Evolutionary conservation across 345 rosid species (phyloP).

Genomic region (Clarkia xantiana): DNA sequence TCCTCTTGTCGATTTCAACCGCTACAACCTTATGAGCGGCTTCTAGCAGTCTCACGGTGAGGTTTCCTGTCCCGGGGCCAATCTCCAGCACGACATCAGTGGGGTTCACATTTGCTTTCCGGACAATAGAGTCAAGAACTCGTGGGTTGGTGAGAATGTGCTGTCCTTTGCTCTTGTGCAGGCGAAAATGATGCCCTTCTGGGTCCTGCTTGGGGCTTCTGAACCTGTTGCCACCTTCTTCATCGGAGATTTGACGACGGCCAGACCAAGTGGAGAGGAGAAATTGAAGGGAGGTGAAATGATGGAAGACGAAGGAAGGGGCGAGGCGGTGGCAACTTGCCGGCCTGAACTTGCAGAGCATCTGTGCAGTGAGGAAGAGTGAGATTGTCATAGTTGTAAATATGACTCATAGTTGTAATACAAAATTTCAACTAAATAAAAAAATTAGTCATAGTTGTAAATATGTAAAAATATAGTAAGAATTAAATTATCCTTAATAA

Average conservation of each 20-base stretch:
- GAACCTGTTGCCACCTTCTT: conserved; percentile 1
- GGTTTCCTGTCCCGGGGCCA: conserved; percentile 90
- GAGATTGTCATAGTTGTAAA: no score
- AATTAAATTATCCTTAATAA: no score
- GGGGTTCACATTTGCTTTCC: conserved; percentile 31
- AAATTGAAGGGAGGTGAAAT: background rate
- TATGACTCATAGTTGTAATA: no score
- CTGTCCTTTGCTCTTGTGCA: conserved; percentile 78
- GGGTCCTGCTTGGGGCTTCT: conserved; percentile 9
- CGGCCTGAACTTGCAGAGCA: no score
- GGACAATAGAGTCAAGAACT: conserved; percentile 58
- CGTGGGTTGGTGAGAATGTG: conserved; percentile 77
- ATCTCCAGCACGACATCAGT: conserved; percentile 68
- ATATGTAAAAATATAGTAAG: no score
- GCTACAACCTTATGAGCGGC: conserved; percentile 48
- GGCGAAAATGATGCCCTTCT: conserved; percentile 22
- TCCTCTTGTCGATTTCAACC: conserved; percentile 58
- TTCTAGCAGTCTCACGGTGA: conserved; percentile 66
- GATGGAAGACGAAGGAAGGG: no score
- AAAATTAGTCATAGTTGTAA: no score
- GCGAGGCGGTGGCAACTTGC: no score
- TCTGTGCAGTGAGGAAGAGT: no score
- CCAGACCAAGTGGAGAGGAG: conserved; percentile 1
- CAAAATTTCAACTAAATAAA: no score
- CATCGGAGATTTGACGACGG: background rate